Evolutionary conservation across 163 green algal species (phyloP), one percentile per base, ranked within the genome.

Genomic region (Scenedesmus sp.): DNA sequence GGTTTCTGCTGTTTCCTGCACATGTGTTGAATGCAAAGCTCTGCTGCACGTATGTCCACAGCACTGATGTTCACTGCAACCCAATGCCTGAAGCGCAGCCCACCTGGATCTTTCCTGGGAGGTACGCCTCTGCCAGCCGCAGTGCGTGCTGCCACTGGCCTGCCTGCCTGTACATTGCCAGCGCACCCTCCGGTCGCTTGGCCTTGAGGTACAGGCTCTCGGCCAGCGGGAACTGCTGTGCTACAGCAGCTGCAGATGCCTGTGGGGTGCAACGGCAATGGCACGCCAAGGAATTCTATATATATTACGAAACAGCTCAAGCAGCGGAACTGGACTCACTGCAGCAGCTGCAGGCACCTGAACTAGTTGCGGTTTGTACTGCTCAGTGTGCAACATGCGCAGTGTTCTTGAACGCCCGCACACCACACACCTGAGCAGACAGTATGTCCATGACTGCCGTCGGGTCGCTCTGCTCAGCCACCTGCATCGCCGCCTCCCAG

Each of bases 81-180:
- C 22, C 65, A 5, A 16, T 43, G 35, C 30, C 65, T 37, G 24
- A 12, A 56, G 30, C 65, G 2, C 6, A 6, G 43, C 49, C 9
- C 22, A 78, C 85, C 22, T 86, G 76, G 13, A 95, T 88, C 81
- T 95, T 96, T 44, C 81, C 93, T 22, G 96, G 96, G 72, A 97
- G 81, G 89, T 98, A 98, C 78, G 96, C 94, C 88, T 98, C 95
- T 10, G 96, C 96, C 18, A 98, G 56, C 61, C 96, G 94, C 88
- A 98, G 91, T 33, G 96, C 96, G 33, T 97, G 95, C 65, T 97
- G 93, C 96, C 95, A 98, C 92, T 95, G 86, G 37, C 90, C 83
- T 26, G 80, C 88, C 30, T 95, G 86, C n/a, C 92, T 82, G 95
- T 97, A 98, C 96, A 98, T 97, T 53, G 94, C 90, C 56, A 98